phyloP scores from a whole-genome alignment of 176 grass and related monocot genomes.

The Microstegium vimineum region DNA sequence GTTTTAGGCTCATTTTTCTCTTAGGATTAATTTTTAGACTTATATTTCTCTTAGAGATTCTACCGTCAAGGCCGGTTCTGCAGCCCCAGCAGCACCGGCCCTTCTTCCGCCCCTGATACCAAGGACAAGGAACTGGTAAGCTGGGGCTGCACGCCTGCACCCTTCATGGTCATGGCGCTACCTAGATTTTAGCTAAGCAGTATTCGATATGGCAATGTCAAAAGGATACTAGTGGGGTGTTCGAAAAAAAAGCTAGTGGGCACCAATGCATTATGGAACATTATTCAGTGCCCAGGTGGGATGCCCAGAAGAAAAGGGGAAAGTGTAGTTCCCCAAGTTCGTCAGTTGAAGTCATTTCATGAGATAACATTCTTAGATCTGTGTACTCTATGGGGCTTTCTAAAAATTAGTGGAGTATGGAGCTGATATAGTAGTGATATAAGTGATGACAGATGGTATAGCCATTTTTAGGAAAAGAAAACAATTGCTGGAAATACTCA shows the following conservation, averaged over 20 bases:
- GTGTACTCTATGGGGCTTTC: neutral
- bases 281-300: neutral
- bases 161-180: neutral
- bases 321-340: neutral
- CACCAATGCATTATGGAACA: neutral
- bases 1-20: no score
- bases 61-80: no score
- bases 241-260: no score
- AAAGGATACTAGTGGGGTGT: neutral
- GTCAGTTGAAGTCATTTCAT: neutral
- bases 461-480: neutral
- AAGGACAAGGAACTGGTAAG: neutral
- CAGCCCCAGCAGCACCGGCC: no score
- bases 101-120: neutral
- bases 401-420: neutral
- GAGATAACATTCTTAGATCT: neutral
- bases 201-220: neutral
- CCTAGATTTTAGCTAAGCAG: neutral
- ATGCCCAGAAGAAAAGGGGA: neutral
- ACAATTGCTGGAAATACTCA: neutral
- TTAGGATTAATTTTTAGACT: no score
- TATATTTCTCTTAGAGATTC: no score
- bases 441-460: no score
- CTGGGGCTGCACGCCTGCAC: neutral
- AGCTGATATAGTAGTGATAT: no score